Percentiles rank a stretch among this genome's conserved stretches.
Evolutionary conservation across 2,329 filamentous ascomycete genomes (phyloP).

Genomic region (Aspergillus brasiliensis): DNA sequence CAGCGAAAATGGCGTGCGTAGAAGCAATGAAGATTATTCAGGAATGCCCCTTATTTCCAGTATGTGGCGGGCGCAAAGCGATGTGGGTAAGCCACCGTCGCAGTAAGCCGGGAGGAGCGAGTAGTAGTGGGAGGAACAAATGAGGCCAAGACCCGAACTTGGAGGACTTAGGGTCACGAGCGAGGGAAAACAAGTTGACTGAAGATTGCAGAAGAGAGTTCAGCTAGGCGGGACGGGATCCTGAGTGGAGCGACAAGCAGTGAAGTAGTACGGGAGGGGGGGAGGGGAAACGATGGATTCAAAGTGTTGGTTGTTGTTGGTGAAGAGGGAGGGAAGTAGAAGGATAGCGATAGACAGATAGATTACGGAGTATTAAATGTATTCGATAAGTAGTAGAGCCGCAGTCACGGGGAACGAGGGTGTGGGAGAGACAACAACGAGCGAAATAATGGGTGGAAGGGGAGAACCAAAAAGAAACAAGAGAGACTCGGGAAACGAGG

Average conservation of each 20-base stretch:
- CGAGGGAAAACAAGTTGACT: not conserved
- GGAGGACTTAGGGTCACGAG: not conserved
- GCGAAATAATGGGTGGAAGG: not conserved
- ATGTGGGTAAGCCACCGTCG: not conserved
- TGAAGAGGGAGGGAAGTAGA: not conserved
- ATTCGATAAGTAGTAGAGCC: not conserved
- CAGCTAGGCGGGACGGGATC: not conserved
- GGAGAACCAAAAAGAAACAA: not conserved
- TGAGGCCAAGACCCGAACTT: not conserved
- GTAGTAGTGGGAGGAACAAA: not conserved
- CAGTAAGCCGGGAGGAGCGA: not conserved
- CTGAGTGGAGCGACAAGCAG: not conserved
- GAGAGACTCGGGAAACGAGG: conserved; percentile 2
- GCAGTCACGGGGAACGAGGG: conserved; percentile 2
- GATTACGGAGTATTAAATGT: too few species aligned
- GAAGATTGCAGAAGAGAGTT: not conserved
- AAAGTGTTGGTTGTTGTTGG: not conserved
- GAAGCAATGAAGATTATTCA: not conserved
- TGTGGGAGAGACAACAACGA: not conserved
- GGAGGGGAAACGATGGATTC: not conserved
- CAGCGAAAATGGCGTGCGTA: not conserved
- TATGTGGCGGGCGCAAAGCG: not conserved
- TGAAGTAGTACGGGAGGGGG: not conserved
- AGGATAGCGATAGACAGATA: too few species aligned
- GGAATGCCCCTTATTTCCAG: not conserved